Base-by-base conservation (phyloP, 768 basidiomycete genomes). In the Lanmaoa pseudosensibilis region DNA sequence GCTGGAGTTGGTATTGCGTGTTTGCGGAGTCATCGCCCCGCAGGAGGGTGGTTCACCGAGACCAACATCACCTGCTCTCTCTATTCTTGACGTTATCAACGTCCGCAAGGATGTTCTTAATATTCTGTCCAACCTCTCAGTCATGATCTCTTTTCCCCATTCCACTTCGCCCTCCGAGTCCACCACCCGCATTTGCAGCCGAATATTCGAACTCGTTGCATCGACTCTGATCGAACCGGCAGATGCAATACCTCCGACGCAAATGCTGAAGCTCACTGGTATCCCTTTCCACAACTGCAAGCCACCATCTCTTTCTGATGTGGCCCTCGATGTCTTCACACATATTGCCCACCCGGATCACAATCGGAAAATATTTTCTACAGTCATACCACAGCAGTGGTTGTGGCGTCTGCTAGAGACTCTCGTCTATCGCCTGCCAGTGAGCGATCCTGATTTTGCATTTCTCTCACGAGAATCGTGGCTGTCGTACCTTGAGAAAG, bases 271-370 rank as follows among this genome's bases (percentile, higher is more conserved):
- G 61, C 73, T 82, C 37, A 72, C 74, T 49, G 83, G 84, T 6
- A 65, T 73, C 10, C 67, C 75, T 7, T 74, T 77, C 16, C 71
- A 74, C 46, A 76, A 58, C 36, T 72, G 73, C 30, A 83, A 77
- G 55, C 87, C 88, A 21, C 83, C 88, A 0, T 69, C 78, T 25
- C 75, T 86, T 37, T 78, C 84, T 9, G 91, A 94, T 62, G 74
- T 83, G 33, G 91, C 92, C n/a, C 77, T 98, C 50, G 91, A 96
- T 57, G 84, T 86, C 3, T 90, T 94, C 65, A 87, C 89, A n/a
- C 83, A 85, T 39, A 73, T 97, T 54, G 83, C 85, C 34, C 87
- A 89, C 47, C 73, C 77, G 18, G 96, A 98, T 72, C 73, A 77
- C 33, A 96, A 94, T 67, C 87, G 96, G 25, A 83, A 85, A 60